Evolutionary conservation across 345 rosid species (phyloP), one percentile per base, ranked within the genome.

Genomic region (Pseudoturritis turrita): DNA sequence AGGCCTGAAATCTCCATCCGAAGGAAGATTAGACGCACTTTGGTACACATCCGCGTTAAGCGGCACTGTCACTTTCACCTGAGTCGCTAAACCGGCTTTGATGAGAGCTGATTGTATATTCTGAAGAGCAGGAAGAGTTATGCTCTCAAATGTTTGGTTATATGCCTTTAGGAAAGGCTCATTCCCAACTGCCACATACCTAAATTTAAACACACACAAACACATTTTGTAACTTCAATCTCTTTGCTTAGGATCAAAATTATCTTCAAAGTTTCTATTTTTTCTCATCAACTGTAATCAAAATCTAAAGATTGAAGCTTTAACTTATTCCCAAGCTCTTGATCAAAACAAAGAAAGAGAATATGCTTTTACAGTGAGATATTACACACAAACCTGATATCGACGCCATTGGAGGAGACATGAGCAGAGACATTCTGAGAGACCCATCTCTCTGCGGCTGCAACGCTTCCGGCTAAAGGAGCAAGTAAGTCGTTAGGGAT

Each of bases 361-460:
- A 62, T 7, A 29, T 35, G 22, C 0, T n/a, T 29, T 21, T 66
- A 7, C 14, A 29, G 1, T 31, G 19, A 58, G 65, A 17, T 22
- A 54, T 36, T 22, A 47, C 54, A 15, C 18, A 75, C 79, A 37
- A 62, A 87, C 96, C 88, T 84, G 84, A 89, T 89, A 55, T 87
- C 82, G 11, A 85, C 92, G 44, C 66, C 80, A 57, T 75, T 78
- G 46, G 83, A 71, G 74, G 89, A 79, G 69, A 87, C 75, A 60
- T 87, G 87, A 3, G 83, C 57, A 65, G 96, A 87, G 72, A 87
- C 83, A 73, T 89, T 89, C 50, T 79, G 74, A 46, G 86, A 69
- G 54, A 89, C 96, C 96, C 96, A 89, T 69, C 82, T 79, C 73
- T 84, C 88, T 0, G 92, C 92, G 7, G 85, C 90, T 50, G 84